phyloP scores from a whole-genome alignment of 139 green algal genomes.

The Chlorella vulgaris region DNA sequence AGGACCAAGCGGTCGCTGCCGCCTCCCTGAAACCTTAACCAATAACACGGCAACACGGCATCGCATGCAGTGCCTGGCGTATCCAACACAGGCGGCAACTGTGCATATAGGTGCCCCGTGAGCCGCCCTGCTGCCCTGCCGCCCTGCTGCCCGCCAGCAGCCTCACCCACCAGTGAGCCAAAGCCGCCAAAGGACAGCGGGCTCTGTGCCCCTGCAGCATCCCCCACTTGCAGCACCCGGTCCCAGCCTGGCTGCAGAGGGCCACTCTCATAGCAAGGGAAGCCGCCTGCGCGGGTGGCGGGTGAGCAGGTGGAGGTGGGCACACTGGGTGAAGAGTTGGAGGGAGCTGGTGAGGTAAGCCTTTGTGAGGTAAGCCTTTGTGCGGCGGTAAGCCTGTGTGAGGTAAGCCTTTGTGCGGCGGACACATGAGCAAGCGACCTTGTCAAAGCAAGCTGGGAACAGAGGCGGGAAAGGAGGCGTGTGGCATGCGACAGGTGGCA shows the following conservation, averaged over 20 bases:
- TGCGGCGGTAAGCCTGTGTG: neutral
- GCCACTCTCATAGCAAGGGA: constrained; percentile 66
- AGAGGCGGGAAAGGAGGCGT: too few relatives aligned
- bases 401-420: too few relatives aligned
- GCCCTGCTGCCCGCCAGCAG: neutral
- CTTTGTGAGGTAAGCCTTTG: neutral
- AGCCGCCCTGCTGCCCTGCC: neutral
- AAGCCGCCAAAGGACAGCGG: constrained; percentile 76
- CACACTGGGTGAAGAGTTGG: neutral
- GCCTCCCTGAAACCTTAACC: too few relatives aligned
- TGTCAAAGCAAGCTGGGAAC: too few relatives aligned
- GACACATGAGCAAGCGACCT: too few relatives aligned
- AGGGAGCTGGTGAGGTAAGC: neutral
- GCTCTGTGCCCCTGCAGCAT: constrained; percentile 11
- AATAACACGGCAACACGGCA: too few relatives aligned
- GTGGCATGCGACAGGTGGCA: too few relatives aligned
- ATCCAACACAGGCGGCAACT: too few relatives aligned
- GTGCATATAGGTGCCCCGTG: neutral
- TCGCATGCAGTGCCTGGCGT: too few relatives aligned
- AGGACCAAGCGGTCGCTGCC: too few relatives aligned
- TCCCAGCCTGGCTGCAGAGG: constrained; percentile 68
- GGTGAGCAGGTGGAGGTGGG: neutral
- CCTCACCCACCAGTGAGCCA: constrained; percentile 33
- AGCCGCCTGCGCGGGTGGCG: constrained; percentile 43
- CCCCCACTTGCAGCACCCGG: constrained; percentile 65